Evolutionary conservation across 1,139 yeast genomes (phyloP).

Genomic region (Sugiyamaella neomexicana): DNA sequence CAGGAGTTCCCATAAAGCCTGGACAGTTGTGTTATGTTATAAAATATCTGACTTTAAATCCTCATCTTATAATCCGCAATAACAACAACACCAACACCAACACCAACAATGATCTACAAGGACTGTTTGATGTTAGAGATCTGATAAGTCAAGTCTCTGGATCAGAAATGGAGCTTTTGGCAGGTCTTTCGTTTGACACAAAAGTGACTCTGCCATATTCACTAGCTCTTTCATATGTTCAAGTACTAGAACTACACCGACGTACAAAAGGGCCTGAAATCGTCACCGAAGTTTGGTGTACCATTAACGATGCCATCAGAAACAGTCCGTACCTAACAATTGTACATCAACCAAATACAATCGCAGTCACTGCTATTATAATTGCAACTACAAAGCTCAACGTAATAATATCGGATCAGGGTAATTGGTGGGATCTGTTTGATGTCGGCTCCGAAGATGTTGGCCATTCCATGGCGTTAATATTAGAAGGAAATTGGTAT

Average conservation of each 20-base stretch:
- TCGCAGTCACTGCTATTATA: slow-evolving; percentile 34
- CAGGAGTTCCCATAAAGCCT: slow-evolving; percentile 13
- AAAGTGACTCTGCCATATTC: slow-evolving; percentile 32
- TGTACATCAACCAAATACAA: slow-evolving; percentile 33
- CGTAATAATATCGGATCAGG: slow-evolving; percentile 20
- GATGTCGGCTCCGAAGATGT: slow-evolving; percentile 35
- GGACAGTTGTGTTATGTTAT: slow-evolving; percentile 14
- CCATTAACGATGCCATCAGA: slow-evolving; percentile 31
- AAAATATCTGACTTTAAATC: not conserved
- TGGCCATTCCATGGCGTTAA: slow-evolving; percentile 28
- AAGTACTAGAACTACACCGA: slow-evolving; percentile 23
- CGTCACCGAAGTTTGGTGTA: slow-evolving; percentile 29
- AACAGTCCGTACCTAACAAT: slow-evolving; percentile 25
- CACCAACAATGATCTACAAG: not conserved
- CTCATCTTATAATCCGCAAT: not conserved
- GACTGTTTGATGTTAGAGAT: not conserved
- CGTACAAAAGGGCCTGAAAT: slow-evolving; percentile 11
- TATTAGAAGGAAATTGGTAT: slow-evolving; percentile 23
- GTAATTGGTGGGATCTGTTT: slow-evolving; percentile 36
- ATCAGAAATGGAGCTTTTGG: slow-evolving; percentile 19
- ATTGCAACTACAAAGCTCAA: slow-evolving; percentile 27
- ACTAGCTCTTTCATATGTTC: slow-evolving; percentile 31
- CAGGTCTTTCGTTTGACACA: slow-evolving; percentile 29
- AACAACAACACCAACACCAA: too few relatives aligned
- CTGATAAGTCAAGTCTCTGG: slow-evolving; percentile 3